These are phyloP conservation scores for Asterochloris erici DNA, from an alignment of 139 green algal species.

Conservation along the genomic window DNA sequence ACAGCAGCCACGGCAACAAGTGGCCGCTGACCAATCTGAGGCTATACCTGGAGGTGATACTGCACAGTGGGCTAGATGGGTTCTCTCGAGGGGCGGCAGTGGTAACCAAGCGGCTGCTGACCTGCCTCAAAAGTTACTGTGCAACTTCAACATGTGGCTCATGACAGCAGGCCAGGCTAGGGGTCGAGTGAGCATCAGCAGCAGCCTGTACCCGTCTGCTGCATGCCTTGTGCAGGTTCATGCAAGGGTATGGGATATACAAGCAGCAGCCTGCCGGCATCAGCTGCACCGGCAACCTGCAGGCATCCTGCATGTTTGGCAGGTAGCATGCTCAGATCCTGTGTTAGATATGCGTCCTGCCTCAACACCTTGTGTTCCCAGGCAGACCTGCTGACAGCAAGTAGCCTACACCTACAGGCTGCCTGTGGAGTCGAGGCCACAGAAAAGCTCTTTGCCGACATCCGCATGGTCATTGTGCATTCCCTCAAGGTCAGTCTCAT, in stretches of 20 bases:
- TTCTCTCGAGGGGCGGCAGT: too few species aligned
- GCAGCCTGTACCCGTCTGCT: too few species aligned
- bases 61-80: not conserved
- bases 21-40: slow-evolving; percentile 28
- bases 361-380: not conserved
- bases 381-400: too few species aligned
- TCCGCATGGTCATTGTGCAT: slow-evolving; percentile 32
- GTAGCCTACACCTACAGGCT: slow-evolving; percentile 39
- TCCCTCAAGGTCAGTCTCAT: slow-evolving; percentile 1
- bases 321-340: too few species aligned
- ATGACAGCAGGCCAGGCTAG: too few species aligned
- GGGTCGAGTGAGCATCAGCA: too few species aligned
- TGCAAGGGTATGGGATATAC: too few species aligned
- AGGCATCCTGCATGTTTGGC: too few species aligned
- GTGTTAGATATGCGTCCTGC: not conserved
- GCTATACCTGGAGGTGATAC: not conserved
- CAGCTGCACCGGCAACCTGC: too few species aligned
- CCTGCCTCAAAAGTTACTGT: not conserved
- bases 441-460: slow-evolving; percentile 50
- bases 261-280: too few species aligned
- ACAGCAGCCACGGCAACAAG: slow-evolving; percentile 32
- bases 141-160: too few species aligned
- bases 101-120: slow-evolving; percentile 27
- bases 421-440: slow-evolving; percentile 40
- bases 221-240: too few species aligned